Evolutionary conservation across 1,284 basidiomycete genomes (phyloP).

Genomic region (Hypsizygus ulmarius): DNA sequence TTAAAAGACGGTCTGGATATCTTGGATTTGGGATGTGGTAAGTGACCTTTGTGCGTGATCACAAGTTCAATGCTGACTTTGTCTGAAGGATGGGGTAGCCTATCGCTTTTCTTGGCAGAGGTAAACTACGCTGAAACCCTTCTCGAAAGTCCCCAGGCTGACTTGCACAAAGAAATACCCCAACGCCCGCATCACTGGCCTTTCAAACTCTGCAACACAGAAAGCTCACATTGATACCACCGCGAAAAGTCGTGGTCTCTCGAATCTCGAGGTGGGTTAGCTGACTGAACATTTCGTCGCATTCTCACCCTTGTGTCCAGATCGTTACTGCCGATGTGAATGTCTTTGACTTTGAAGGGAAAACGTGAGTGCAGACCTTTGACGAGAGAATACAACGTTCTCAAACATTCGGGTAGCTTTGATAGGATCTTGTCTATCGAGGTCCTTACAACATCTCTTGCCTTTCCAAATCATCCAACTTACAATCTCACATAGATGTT

Average conservation of each 20-base stretch:
- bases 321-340: constrained; percentile 77
- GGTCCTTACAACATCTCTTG: constrained; percentile 25
- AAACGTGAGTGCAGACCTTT: constrained; percentile 36
- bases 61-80: background rate
- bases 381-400: background rate
- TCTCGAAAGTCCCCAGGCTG: background rate
- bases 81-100: constrained; percentile 64
- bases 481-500: constrained; percentile 57
- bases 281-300: background rate
- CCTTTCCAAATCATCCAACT: background rate
- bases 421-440: constrained; percentile 77
- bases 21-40: constrained; percentile 73
- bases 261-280: constrained; percentile 50
- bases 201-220: constrained; percentile 75
- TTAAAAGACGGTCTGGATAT: constrained; percentile 65
- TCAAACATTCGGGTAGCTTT: constrained; percentile 43
- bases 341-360: constrained; percentile 55
- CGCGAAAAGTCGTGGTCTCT: constrained; percentile 52
- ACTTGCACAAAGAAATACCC: constrained; percentile 60
- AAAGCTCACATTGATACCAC: constrained; percentile 63
- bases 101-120: constrained; percentile 68
- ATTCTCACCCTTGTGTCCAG: constrained; percentile 24
- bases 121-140: constrained; percentile 30
- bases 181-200: constrained; percentile 58
- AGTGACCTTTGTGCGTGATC: constrained; percentile 12